phyloP scores from a whole-genome alignment of 2,329 filamentous ascomycete genomes.

The Grosmannia huntii region DNA sequence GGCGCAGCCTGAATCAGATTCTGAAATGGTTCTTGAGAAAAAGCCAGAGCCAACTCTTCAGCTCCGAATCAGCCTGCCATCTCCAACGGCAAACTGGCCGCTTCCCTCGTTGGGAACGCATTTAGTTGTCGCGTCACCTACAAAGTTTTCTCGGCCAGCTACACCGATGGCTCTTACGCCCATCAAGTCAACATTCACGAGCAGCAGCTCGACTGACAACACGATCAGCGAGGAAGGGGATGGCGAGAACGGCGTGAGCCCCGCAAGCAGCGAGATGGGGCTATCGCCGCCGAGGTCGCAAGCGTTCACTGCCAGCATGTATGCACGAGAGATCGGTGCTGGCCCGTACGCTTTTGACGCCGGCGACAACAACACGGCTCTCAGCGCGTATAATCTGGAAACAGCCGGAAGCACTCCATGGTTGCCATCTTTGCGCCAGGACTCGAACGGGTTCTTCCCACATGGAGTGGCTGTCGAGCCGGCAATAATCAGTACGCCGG shows the following conservation, averaged over 20 bases:
- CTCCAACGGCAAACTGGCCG: constrained; percentile 11
- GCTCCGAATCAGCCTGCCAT: constrained; percentile 4
- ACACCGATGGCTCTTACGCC: background rate
- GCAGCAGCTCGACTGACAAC: background rate
- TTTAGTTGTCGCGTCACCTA: background rate
- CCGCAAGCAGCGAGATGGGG: background rate
- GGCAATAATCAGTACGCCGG: background rate
- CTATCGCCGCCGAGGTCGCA: background rate
- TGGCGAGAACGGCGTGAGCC: background rate
- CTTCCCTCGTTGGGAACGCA: background rate
- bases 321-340: constrained; percentile 11
- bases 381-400: background rate
- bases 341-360: constrained; percentile 11
- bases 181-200: background rate
- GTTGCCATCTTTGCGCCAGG: background rate
- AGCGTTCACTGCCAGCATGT: constrained; percentile 12
- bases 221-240: background rate
- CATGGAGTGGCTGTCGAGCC: background rate
- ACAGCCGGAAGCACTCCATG: background rate
- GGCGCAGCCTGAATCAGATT: no score
- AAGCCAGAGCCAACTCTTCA: background rate
- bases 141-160: background rate
- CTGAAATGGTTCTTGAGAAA: background rate
- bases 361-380: background rate
- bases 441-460: background rate